A percentile compares a stretch with the other conserved stretches of the same genome.
Evolutionary conservation across 305 asterid genomes (phyloP).

Genomic region (Fraxinus baroniana): DNA sequence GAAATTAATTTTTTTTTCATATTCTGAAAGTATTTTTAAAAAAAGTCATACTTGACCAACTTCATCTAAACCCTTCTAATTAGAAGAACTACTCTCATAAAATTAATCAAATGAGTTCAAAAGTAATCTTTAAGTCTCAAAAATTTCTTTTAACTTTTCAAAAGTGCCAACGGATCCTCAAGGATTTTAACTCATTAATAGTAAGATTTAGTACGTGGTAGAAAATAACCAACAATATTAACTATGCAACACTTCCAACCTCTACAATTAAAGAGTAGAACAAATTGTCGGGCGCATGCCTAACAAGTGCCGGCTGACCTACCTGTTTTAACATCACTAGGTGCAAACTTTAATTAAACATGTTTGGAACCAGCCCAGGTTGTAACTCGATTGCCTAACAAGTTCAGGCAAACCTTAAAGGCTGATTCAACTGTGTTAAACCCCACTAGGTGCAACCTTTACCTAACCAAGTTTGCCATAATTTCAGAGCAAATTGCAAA

Average conservation of each 20-base stretch:
- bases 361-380: neutral
- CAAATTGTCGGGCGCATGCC: neutral
- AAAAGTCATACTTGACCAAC: no score
- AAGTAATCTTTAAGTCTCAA: neutral
- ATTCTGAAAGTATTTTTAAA: no score
- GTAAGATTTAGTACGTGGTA: neutral
- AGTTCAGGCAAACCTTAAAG: neutral
- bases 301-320: neutral
- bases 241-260: neutral
- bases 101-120: no score
- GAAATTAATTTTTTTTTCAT: no score
- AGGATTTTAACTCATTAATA: neutral
- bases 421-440: neutral
- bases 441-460: neutral
- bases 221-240: neutral
- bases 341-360: neutral
- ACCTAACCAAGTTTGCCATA: neutral
- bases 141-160: neutral
- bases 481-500: neutral
- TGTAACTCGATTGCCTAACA: neutral
- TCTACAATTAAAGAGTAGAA: neutral
- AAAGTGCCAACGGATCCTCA: neutral
- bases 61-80: no score
- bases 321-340: neutral
- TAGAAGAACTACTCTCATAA: neutral